Evolutionary conservation across 331 rosid species (phyloP).

Genomic region (Pyrus hybrid): DNA sequence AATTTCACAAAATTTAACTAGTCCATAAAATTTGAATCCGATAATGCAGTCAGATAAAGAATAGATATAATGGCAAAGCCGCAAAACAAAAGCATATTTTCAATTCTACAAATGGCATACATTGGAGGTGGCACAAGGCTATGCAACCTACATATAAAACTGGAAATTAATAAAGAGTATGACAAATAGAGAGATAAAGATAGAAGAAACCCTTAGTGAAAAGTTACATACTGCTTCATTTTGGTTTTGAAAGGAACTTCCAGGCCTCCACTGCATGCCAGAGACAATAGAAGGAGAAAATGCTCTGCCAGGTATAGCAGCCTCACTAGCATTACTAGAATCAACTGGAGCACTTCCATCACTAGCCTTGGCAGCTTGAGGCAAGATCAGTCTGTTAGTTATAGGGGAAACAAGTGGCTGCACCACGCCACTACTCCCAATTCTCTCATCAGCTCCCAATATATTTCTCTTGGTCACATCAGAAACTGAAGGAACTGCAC

Average conservation of each 20-base stretch:
- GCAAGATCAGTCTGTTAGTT: slow-evolving; percentile 56
- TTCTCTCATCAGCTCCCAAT: slow-evolving; percentile 74
- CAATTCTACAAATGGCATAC: background rate
- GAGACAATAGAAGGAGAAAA: slow-evolving; percentile 76
- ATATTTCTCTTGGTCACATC: slow-evolving; percentile 78
- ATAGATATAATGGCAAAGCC: background rate
- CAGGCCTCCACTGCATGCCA: slow-evolving; percentile 96
- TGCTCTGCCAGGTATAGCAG: slow-evolving; percentile 63
- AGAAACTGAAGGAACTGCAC: slow-evolving; percentile 60
- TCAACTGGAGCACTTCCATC: slow-evolving; percentile 64
- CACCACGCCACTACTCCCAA: slow-evolving; percentile 66
- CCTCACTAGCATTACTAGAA: slow-evolving; percentile 52
- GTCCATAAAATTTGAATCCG: background rate
- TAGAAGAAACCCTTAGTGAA: background rate
- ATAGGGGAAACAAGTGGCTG: slow-evolving; percentile 71
- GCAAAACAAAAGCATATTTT: background rate
- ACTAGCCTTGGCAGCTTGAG: slow-evolving; percentile 59
- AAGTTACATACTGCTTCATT: slow-evolving; percentile 53
- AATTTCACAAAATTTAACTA: background rate
- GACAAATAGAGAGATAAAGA: background rate
- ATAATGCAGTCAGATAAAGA: background rate
- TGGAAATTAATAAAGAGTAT: background rate
- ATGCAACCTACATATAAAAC: background rate
- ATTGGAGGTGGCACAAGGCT: background rate
- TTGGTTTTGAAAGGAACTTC: slow-evolving; percentile 74